Conservation (phyloP, 1,284 basidiomycete genomes). For the Moesziomyces antarcticus region DNA sequence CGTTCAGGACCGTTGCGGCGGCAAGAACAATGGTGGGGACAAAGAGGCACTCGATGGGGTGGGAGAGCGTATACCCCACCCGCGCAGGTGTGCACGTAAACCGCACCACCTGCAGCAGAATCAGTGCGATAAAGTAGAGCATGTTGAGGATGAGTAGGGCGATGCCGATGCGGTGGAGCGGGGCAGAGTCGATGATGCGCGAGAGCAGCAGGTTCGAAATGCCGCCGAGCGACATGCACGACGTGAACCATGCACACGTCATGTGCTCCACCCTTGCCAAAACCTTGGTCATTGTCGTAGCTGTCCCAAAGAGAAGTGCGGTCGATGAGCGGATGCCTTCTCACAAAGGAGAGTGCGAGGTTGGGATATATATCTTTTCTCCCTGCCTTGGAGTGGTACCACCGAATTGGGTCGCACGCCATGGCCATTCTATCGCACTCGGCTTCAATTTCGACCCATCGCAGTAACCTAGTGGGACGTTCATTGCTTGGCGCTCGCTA, state of each 20-base stretch:
- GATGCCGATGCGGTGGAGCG: conserved; percentile 15
- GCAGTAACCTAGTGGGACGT: too few relatives aligned
- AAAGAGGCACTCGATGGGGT: conserved; percentile 45
- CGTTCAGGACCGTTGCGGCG: conserved; percentile 30
- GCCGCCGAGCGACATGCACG: conserved; percentile 37
- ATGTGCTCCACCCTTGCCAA: conserved; percentile 18
- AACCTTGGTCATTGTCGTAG: neutral
- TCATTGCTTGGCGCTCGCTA: too few relatives aligned
- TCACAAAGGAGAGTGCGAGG: neutral
- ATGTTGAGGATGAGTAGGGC: conserved; percentile 24
- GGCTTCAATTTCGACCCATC: too few relatives aligned
- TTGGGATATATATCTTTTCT: too few relatives aligned
- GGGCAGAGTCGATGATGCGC: conserved; percentile 12
- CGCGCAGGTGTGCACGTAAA: conserved; percentile 9
- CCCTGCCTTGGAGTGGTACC: too few relatives aligned
- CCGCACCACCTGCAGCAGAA: conserved; percentile 17
- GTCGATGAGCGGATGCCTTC: too few relatives aligned
- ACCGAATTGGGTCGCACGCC: too few relatives aligned
- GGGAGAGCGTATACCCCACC: conserved; percentile 11
- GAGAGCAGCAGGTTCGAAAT: conserved; percentile 29
- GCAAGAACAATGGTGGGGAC: conserved; percentile 31
- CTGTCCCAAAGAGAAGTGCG: neutral
- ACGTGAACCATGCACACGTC: conserved; percentile 41
- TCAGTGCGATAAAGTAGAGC: conserved; percentile 15
- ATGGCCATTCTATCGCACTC: too few relatives aligned